These are phyloP conservation scores for Fusarium odoratissimum DNA, from an alignment of 2,329 filamentous ascomycete species.

Conservation along the genomic window DNA sequence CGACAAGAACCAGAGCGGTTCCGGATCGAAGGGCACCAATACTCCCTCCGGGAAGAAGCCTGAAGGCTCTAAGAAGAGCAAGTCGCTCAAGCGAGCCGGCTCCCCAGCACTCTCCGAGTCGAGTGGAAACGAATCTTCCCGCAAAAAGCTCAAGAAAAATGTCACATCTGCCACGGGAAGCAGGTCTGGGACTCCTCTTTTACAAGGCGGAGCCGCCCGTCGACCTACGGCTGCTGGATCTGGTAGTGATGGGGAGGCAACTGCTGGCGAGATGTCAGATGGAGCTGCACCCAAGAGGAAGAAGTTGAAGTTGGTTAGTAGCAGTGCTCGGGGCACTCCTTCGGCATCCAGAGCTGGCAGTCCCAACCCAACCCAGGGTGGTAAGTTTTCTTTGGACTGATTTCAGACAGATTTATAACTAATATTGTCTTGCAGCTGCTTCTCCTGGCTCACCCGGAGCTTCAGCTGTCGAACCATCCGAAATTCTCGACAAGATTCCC, in stretches of 20 bases:
- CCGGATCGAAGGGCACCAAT: slow-evolving; percentile 74
- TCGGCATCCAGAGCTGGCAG: slow-evolving; percentile 71
- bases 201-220: slow-evolving; percentile 54
- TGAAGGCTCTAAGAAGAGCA: slow-evolving; percentile 62
- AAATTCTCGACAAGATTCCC: slow-evolving; percentile 67
- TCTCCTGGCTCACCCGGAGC: slow-evolving; percentile 52
- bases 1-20: slow-evolving; percentile 64
- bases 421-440: slow-evolving; percentile 39
- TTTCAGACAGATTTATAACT: neutral
- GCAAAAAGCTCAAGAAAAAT: slow-evolving; percentile 80
- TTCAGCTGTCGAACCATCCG: slow-evolving; percentile 59
- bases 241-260: slow-evolving; percentile 78
- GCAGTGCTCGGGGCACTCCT: slow-evolving; percentile 63
- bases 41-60: slow-evolving; percentile 63
- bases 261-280: slow-evolving; percentile 75
- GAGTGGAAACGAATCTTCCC: slow-evolving; percentile 88
- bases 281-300: slow-evolving; percentile 63
- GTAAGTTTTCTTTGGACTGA: slow-evolving; percentile 46
- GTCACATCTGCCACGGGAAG: slow-evolving; percentile 61
- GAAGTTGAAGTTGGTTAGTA: slow-evolving; percentile 64
- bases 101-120: slow-evolving; percentile 91
- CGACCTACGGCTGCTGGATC: slow-evolving; percentile 64
- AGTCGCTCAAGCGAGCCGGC: slow-evolving; percentile 82
- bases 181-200: slow-evolving; percentile 66
- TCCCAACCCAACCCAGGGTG: slow-evolving; percentile 59